A percentile compares a stretch with the other conserved stretches of the same genome.
These are phyloP conservation scores for Pichia sp. DNA, from an alignment of 1,139 yeast species.

Conservation along the genomic window DNA sequence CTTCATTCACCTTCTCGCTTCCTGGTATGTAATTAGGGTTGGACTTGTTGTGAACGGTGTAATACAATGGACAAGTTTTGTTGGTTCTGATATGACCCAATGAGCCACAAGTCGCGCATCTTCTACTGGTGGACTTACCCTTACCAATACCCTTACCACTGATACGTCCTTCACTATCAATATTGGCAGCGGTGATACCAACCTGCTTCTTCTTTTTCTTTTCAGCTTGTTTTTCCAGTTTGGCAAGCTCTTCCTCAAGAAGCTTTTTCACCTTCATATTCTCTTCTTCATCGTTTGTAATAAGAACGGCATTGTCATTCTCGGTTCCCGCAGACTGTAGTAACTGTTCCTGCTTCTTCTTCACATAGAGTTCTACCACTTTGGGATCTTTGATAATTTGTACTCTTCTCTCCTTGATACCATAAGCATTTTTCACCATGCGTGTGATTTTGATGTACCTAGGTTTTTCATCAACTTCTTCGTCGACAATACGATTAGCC, in stretches of 20 bases:
- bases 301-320: conserved; percentile 54
- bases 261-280: conserved; percentile 73
- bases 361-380: conserved; percentile 79
- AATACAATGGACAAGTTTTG: conserved; percentile 81
- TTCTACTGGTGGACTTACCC: conserved; percentile 72
- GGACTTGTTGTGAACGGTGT: conserved; percentile 27
- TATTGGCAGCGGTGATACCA: conserved; percentile 45
- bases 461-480: conserved; percentile 30
- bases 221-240: conserved; percentile 68
- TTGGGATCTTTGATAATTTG: conserved; percentile 80
- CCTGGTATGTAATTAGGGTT: conserved; percentile 28
- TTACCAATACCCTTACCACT: conserved; percentile 65
- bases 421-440: conserved; percentile 76
- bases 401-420: conserved; percentile 74
- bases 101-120: conserved; percentile 94
- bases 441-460: conserved; percentile 71
- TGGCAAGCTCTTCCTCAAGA: conserved; percentile 78
- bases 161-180: conserved; percentile 32
- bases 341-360: conserved; percentile 54
- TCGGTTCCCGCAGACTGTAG: conserved; percentile 47
- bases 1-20: too few relatives aligned
- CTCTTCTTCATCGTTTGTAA: conserved; percentile 81
- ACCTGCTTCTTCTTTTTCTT: conserved; percentile 32
- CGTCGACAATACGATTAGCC: conserved; percentile 35
- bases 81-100: conserved; percentile 92